A percentile compares a stretch with the other conserved stretches of the same genome.
phyloP scores from a whole-genome alignment of 2,329 filamentous ascomycete species.

The Neofusicoccum laricinum region DNA sequence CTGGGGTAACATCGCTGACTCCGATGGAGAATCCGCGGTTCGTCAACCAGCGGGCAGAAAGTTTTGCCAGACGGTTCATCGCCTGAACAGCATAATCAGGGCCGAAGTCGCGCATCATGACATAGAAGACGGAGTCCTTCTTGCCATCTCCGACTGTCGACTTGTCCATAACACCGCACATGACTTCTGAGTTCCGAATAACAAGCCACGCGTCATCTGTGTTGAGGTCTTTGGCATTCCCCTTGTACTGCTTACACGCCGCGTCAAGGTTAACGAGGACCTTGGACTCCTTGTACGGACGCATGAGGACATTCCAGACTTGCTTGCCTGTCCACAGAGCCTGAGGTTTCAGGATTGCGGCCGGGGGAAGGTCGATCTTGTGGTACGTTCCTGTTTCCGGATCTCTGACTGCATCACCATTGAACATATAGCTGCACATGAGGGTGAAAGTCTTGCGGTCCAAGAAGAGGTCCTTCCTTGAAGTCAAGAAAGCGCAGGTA shows the following conservation, averaged over 20 bases:
- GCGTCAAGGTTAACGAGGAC: slow-evolving; percentile 91
- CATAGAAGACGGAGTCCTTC: slow-evolving; percentile 96
- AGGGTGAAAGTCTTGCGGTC: slow-evolving; percentile 86
- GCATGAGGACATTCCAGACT: slow-evolving; percentile 87
- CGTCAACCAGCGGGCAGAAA: slow-evolving; percentile 83
- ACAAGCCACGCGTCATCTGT: slow-evolving; percentile 78
- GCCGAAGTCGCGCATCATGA: slow-evolving; percentile 92
- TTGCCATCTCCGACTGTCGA: slow-evolving; percentile 95
- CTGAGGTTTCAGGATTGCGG: slow-evolving; percentile 80
- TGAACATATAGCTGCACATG: slow-evolving; percentile 91
- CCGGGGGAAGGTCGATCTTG: slow-evolving; percentile 79
- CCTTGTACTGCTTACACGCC: slow-evolving; percentile 77
- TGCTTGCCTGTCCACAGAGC: slow-evolving; percentile 96
- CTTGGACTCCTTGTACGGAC: slow-evolving; percentile 77
- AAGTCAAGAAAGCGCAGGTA: slow-evolving; percentile 86
- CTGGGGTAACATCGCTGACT: slow-evolving; percentile 90
- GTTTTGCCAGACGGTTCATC: slow-evolving; percentile 90
- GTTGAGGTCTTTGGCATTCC: slow-evolving; percentile 75
- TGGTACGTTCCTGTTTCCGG: slow-evolving; percentile 49
- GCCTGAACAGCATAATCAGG: slow-evolving; percentile 82
- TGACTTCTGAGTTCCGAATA: slow-evolving; percentile 92
- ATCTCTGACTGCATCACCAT: slow-evolving; percentile 56
- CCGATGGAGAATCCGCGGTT: slow-evolving; percentile 96
- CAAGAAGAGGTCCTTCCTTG: slow-evolving; percentile 89
- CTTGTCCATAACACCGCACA: slow-evolving; percentile 98